Evolutionary conservation across 2,329 filamentous ascomycete genomes (phyloP), one percentile per base, ranked within the genome.

Genomic region (Orbilia javanica): DNA sequence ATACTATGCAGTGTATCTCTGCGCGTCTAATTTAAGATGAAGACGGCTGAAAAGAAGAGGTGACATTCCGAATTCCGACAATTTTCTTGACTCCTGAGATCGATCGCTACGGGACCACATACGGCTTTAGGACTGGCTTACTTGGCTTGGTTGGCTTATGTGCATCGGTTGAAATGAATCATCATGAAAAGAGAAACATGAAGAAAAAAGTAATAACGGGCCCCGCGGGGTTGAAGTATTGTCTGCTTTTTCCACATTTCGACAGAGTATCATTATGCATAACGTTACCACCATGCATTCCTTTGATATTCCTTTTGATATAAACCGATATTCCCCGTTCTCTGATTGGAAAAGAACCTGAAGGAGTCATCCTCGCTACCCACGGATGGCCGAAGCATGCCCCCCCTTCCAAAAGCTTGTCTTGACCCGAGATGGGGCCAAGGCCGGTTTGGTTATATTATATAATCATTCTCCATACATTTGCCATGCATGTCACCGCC

Each of bases 311-410:
- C 11, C n/a, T n/a, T n/a, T n/a, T n/a, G n/a, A n/a, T n/a, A n/a
- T n/a, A n/a, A n/a, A n/a, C n/a, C n/a, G n/a, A 11, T 2, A 62
- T 44, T 46, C 25, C 29, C 11, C 7, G 3, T 34, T 4, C n/a
- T 46, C n/a, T 64, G 22, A 64, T 48, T 64, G 60, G 60, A 31
- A 25, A 39, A 53, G 31, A 50, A 52, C n/a, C 42, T 25, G 42
- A 55, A 66, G 57, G 48, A 63, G 55, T 50, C 52, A 68, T 44
- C 36, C 15, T 73, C 70, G 70, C 70, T 39, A 27, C 53, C 70
- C 70, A 74, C 70, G 70, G 63, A 68, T 8, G 18, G 50, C 52
- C 63, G 63, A 66, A 34, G 53, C 63, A 39, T 36, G n/a, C 18
- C n/a, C 13, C 42, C 10, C 31, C 31, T 34, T 34, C 31, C 15